Conservation (phyloP, 768 basidiomycete genomes). For the Russula olivacea region DNA sequence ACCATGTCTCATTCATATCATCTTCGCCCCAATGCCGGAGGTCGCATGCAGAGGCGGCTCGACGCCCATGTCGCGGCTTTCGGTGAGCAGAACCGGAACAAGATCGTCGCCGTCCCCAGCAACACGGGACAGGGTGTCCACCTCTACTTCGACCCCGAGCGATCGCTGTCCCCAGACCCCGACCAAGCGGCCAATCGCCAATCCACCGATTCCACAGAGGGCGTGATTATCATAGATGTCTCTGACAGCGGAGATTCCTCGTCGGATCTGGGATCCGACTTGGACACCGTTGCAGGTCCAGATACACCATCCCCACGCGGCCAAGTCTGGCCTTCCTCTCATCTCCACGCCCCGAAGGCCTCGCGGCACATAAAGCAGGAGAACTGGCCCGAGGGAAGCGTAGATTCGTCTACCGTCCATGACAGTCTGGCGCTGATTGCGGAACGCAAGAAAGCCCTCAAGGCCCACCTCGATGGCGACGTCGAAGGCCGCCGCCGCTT, state of each 20-base stretch:
- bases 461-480: neutral
- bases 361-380: neutral
- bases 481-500: neutral
- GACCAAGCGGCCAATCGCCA: neutral
- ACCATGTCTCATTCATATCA: conserved; percentile 8
- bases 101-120: conserved; percentile 3
- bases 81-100: conserved; percentile 8
- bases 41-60: conserved; percentile 1
- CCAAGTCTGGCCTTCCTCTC: neutral
- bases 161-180: neutral
- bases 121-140: conserved; percentile 5
- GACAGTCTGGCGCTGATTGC: conserved; percentile 9
- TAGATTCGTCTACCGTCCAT: neutral
- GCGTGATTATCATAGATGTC: neutral
- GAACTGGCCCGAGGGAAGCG: conserved; percentile 3
- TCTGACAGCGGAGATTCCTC: neutral
- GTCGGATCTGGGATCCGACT: neutral
- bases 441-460: neutral
- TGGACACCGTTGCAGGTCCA: neutral
- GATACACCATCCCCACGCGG: neutral
- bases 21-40: conserved; percentile 10
- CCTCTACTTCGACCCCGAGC: conserved; percentile 5
- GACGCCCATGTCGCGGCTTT: conserved; percentile 5
- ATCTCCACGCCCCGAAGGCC: neutral
- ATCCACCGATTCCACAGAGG: neutral